Evolutionary conservation across 2,329 filamentous ascomycete species (phyloP), one percentile per base, ranked within the genome.

Genomic region (Lasiodiplodia sp.): DNA sequence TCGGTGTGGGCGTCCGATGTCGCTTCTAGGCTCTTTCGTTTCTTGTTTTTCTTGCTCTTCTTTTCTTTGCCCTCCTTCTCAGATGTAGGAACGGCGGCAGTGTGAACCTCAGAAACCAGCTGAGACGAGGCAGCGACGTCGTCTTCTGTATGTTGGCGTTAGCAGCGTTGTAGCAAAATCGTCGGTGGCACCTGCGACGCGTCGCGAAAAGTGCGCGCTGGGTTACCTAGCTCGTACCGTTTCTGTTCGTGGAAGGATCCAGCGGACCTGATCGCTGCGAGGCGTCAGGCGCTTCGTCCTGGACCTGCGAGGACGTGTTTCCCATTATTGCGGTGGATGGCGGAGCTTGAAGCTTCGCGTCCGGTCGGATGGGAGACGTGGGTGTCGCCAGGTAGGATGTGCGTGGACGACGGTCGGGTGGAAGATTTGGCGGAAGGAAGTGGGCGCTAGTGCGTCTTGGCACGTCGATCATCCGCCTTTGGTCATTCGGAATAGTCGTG

Each of bases 81-180:
- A 21, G 38, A 31, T 3, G 34, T 21, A 8, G 21, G 51, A n/a
- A 23, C 38, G 6, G 38, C 34, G 6, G 52, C 31, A 5, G 23
- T 55, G 28, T 34, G 53, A 16, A 51, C 16, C 8, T 68, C 58
- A 7, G 60, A 28, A 34, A n/a, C 37, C n/a, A 56, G 51, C 52
- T 70, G 69, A 6, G 63, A 67, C n/a, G 67, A 67, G 18, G 69
- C 69, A n/a, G 67, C 69, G 40, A 53, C 40, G 49, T 69, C 69
- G 55, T 70, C 67, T 52, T 70, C 69, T 68, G 67, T 23, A 34
- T 34, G 34, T 31, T 66, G 18, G 18, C 8, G 58, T 63, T 37
- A 63, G 58, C 44, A 34, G 44, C 23, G n/a, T 18, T 51, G 40
- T n/a, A 63, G 51, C 58, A 63, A 63, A 63, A 63, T 63, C 58